These are phyloP conservation scores for Letharia columbiana DNA, from an alignment of 495 filamentous ascomycete species.

Conservation along the genomic window DNA sequence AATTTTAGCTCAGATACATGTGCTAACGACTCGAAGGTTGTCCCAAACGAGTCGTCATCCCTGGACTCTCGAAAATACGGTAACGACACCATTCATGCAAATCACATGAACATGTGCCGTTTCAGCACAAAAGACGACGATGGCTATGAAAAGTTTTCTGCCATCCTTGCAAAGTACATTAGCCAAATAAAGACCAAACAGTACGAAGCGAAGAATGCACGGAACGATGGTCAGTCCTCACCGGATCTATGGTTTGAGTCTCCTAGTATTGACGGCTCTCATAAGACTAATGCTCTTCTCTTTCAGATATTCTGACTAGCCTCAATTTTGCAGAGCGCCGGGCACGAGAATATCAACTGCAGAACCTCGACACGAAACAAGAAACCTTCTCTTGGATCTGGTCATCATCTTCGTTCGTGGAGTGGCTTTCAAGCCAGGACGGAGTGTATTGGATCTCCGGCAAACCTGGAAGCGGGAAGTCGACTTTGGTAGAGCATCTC, in stretches of 20 bases:
- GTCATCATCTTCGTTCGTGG: not conserved
- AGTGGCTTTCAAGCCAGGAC: not conserved
- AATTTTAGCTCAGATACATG: not conserved
- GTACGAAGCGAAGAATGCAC: not conserved
- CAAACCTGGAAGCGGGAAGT: conserved; percentile 1
- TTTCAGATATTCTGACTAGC: not conserved
- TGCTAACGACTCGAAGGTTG: conserved; percentile 2
- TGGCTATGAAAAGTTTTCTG: conserved; percentile 11
- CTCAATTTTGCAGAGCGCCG: not conserved
- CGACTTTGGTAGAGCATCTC: not conserved
- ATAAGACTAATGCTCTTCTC: not conserved
- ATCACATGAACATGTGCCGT: conserved; percentile 20
- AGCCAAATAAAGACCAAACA: not conserved
- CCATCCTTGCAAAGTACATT: not conserved
- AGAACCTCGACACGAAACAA: not conserved
- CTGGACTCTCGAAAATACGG: not conserved
- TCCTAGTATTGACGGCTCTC: not conserved
- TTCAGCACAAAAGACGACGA: conserved; percentile 8
- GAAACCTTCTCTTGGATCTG: not conserved
- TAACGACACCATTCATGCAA: conserved; percentile 13
- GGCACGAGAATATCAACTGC: not conserved
- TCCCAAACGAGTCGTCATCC: conserved; percentile 9
- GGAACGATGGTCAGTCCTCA: not conserved
- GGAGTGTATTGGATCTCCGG: conserved; percentile 1
- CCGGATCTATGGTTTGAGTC: not conserved